These are phyloP conservation scores for Somion occarium DNA, from an alignment of 1,284 basidiomycete genomes.

Conservation along the genomic window DNA sequence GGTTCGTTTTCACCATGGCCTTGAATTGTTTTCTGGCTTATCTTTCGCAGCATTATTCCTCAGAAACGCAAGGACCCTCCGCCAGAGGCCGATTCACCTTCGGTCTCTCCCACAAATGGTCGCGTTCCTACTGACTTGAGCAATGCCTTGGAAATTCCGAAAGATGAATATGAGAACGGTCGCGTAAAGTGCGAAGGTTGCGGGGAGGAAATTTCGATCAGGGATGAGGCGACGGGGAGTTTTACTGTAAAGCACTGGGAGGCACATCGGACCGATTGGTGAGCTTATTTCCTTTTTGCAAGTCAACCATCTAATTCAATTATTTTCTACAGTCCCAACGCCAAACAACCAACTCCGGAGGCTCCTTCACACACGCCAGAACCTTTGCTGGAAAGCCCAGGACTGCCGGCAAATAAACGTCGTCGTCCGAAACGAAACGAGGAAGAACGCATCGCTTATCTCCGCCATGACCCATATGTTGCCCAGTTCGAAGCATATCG, in stretches of 20 bases:
- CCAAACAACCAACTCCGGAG: constrained; percentile 16
- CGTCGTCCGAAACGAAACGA: constrained; percentile 74
- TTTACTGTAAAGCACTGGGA: constrained; percentile 71
- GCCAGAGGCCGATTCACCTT: constrained; percentile 17
- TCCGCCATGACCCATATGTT: constrained; percentile 70
- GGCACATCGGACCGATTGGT: constrained; percentile 58
- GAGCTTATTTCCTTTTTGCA: not conserved
- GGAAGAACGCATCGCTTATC: constrained; percentile 71
- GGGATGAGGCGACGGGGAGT: constrained; percentile 52
- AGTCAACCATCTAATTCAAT: constrained; percentile 17
- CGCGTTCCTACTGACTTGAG: constrained; percentile 10
- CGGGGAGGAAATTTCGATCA: constrained; percentile 53
- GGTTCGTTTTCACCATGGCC: constrained; percentile 14
- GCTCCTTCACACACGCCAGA: constrained; percentile 18
- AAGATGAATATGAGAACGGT: constrained; percentile 51
- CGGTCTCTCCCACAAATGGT: constrained; percentile 14
- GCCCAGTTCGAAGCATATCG: constrained; percentile 74
- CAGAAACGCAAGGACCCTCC: constrained; percentile 40
- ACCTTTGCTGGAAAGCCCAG: constrained; percentile 14
- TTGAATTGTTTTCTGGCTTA: constrained; percentile 7
- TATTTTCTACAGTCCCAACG: constrained; percentile 19
- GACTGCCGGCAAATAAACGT: constrained; percentile 34
- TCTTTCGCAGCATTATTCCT: constrained; percentile 19
- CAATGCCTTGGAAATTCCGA: constrained; percentile 17
- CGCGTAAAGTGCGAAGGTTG: constrained; percentile 61